These are phyloP conservation scores for Auriscalpium orientale DNA, from an alignment of 768 basidiomycete species.

Conservation along the genomic window DNA sequence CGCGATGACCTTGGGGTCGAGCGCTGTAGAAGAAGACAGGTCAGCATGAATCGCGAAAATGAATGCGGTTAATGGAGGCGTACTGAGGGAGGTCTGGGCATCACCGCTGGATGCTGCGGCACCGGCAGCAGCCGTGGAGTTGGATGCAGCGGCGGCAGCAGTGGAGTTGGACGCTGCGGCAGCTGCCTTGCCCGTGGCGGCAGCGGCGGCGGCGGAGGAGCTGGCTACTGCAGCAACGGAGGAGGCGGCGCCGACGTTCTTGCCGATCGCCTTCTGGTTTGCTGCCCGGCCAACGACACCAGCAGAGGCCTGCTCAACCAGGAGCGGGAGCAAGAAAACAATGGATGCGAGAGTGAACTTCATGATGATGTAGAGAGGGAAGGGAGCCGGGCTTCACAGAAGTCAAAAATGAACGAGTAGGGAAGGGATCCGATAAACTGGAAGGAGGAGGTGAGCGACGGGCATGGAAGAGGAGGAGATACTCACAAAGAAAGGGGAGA, in stretches of 20 bases:
- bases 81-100: constrained; percentile 37
- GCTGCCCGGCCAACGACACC: background rate
- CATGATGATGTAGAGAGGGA: constrained; percentile 9
- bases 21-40: constrained; percentile 18
- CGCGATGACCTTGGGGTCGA: constrained; percentile 44
- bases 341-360: constrained; percentile 10
- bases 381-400: constrained; percentile 35
- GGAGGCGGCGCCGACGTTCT: constrained; percentile 10
- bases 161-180: constrained; percentile 14
- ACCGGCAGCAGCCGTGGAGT: constrained; percentile 14
- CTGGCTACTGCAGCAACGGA: constrained; percentile 5
- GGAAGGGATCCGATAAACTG: constrained; percentile 22
- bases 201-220: constrained; percentile 15
- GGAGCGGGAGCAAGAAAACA: background rate
- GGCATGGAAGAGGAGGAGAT: constrained; percentile 1
- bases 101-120: constrained; percentile 24
- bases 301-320: constrained; percentile 4
- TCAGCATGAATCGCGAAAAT: background rate
- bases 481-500: constrained; percentile 19
- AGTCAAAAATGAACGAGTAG: constrained; percentile 34
- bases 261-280: background rate
- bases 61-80: background rate
- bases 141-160: constrained; percentile 12
- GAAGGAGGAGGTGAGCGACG: constrained; percentile 3
- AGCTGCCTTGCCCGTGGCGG: background rate